Evolutionary conservation across 768 basidiomycete species (phyloP), one percentile per base, ranked within the genome.

Genomic region (Russula sp.): DNA sequence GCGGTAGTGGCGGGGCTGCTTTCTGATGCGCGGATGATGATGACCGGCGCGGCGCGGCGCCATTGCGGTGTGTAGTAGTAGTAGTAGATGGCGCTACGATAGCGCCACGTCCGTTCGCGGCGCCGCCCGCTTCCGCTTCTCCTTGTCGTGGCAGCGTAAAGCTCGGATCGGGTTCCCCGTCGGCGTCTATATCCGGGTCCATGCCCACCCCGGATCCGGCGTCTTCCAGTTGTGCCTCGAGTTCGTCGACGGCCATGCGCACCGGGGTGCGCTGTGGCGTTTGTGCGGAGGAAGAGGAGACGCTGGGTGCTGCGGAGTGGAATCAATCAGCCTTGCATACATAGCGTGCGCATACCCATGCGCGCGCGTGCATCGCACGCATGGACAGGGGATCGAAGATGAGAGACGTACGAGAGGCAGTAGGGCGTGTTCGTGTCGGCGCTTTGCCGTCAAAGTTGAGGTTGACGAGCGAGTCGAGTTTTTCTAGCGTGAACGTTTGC

Each of bases 111-210:
- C 18, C 29, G 9, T 9, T 7, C 48, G 5, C 47, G 5, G 9
- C 18, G 7, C 16, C 47, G 6, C 9, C 36, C 36, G 20, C 47
- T 22, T 61, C 60, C 7, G 41, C 39, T 18, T 34, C 25, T 10
- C 42, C 48, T 8, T 46, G 41, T 13, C 7, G 52, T 14, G n/a
- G 48, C 2, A 22, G 47, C 29, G 38, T 11, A 41, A 29, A 29
- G 25, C 25, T 29, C 25, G 25, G 25, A 29, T 29, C 25, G 25
- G 71, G 68, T 54, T 81, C 67, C 42, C 66, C 66, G 2, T 66
- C 61, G 20, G 61, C 55, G 22, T 79, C 81, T 1, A 70, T 67
- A 56, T 81, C 69, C 29, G 60, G 64, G 8, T 64, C 63, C 49
- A 54, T 49, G 34, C 51, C 51, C 2, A 51, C 45, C 34, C 70